phyloP scores from a whole-genome alignment of 2,329 filamentous ascomycete species.

The Tolypocladium amazonense region DNA sequence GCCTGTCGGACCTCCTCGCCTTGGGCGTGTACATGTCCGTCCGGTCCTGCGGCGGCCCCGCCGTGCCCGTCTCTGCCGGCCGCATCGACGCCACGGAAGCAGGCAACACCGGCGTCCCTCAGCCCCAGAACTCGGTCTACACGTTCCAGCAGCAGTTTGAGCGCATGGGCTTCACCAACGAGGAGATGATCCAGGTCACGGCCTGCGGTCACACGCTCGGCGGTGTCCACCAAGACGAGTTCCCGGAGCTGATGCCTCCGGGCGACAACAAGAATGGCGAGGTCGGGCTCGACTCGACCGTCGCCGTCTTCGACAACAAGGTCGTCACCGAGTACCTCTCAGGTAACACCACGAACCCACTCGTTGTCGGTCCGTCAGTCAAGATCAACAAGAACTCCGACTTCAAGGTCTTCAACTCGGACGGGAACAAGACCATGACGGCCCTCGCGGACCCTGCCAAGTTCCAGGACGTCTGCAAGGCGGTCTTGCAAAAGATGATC shows the following conservation, averaged over 20 bases:
- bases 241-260: slow-evolving; percentile 38
- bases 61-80: slow-evolving; percentile 41
- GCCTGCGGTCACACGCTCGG: slow-evolving; percentile 54
- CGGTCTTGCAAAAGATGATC: slow-evolving; percentile 48
- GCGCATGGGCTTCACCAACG: slow-evolving; percentile 43
- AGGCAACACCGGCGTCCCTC: slow-evolving; percentile 40
- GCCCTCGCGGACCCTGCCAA: slow-evolving; percentile 30
- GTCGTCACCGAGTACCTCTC: slow-evolving; percentile 46
- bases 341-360: slow-evolving; percentile 41
- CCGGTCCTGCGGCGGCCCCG: slow-evolving; percentile 46
- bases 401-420: slow-evolving; percentile 42
- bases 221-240: slow-evolving; percentile 44
- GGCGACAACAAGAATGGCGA: slow-evolving; percentile 32
- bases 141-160: slow-evolving; percentile 45
- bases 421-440: slow-evolving; percentile 43
- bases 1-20: slow-evolving; percentile 47
- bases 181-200: slow-evolving; percentile 49
- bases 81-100: slow-evolving; percentile 40
- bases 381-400: slow-evolving; percentile 38
- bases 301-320: slow-evolving; percentile 42
- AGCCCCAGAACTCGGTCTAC: slow-evolving; percentile 41
- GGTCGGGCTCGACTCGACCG: slow-evolving; percentile 34
- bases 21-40: slow-evolving; percentile 47
- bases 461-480: slow-evolving; percentile 38
- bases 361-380: slow-evolving; percentile 41